A percentile compares a stretch with the other conserved stretches of the same genome.
Conservation (phyloP, 768 basidiomycete species). For the Boletus reticulatus region DNA sequence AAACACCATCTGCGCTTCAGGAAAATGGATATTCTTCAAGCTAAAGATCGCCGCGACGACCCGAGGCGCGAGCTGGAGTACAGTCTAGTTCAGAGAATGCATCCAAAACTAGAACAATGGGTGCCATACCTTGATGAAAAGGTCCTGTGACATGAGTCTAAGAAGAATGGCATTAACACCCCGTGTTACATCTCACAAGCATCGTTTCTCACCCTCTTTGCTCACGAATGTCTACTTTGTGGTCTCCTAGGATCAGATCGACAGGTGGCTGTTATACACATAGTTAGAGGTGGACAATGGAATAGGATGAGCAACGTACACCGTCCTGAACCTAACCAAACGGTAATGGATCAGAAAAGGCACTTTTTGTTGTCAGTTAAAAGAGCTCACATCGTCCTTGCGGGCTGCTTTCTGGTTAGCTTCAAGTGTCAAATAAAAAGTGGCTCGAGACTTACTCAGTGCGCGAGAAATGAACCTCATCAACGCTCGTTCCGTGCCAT, state of each 20-base stretch:
- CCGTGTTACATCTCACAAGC: neutral
- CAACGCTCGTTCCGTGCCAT: slow-evolving; percentile 28
- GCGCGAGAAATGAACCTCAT: slow-evolving; percentile 48
- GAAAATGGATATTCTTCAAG: slow-evolving; percentile 35
- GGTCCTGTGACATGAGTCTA: slow-evolving; percentile 33
- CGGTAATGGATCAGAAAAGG: slow-evolving; percentile 36
- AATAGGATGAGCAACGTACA: slow-evolving; percentile 26
- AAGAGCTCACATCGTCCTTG: slow-evolving; percentile 27
- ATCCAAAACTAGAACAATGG: neutral
- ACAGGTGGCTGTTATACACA: slow-evolving; percentile 5
- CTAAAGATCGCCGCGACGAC: slow-evolving; percentile 46
- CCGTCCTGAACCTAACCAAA: slow-evolving; percentile 38
- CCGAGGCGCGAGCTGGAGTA: slow-evolving; percentile 39
- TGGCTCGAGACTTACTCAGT: slow-evolving; percentile 35
- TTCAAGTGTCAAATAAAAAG: slow-evolving; percentile 8
- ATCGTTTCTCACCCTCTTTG: slow-evolving; percentile 22
- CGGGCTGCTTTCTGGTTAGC: slow-evolving; percentile 36
- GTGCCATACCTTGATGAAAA: slow-evolving; percentile 17
- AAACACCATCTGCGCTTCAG: slow-evolving; percentile 1
- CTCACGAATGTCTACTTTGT: slow-evolving; percentile 5
- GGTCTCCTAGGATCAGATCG: slow-evolving; percentile 2
- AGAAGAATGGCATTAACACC: slow-evolving; percentile 5
- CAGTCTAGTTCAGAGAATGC: slow-evolving; percentile 14
- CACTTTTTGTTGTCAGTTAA: neutral
- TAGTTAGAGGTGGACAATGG: neutral